A percentile compares a stretch with the other conserved stretches of the same genome.
phyloP scores from a whole-genome alignment of 2,329 filamentous ascomycete genomes.

The Scortechinia acanthostroma region DNA sequence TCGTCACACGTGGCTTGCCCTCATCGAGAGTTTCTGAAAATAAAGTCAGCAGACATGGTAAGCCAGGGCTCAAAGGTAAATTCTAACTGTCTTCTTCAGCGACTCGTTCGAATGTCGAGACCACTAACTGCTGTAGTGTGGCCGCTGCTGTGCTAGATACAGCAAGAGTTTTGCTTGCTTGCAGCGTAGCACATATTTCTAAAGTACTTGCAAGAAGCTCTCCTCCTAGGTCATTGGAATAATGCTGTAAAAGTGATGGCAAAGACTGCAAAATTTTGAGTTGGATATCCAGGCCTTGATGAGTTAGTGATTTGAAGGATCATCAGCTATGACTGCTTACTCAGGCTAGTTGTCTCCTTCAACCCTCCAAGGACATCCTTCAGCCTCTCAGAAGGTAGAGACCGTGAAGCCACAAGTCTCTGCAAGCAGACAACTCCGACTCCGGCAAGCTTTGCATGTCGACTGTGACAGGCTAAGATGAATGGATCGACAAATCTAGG shows the following conservation, averaged over 20 bases:
- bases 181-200: background rate
- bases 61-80: background rate
- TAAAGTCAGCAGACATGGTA: slow-evolving; percentile 1
- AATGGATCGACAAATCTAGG: slow-evolving; percentile 1
- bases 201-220: background rate
- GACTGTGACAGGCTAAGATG: background rate
- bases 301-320: background rate
- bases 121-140: background rate
- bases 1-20: background rate
- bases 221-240: background rate
- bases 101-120: background rate
- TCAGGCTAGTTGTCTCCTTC: background rate
- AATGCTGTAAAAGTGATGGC: background rate
- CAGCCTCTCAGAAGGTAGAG: background rate
- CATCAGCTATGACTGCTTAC: background rate
- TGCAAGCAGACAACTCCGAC: background rate
- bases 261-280: slow-evolving; percentile 1
- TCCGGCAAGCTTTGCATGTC: background rate
- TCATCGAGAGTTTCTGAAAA: background rate
- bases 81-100: background rate
- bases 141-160: background rate
- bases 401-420: background rate
- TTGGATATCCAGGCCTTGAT: background rate
- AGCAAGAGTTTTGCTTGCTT: background rate
- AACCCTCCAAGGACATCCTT: background rate